A percentile compares a stretch with the other conserved stretches of the same genome.
Evolutionary conservation across 164 flowering plant species (phyloP).

Genomic region (Litsea cubeba): DNA sequence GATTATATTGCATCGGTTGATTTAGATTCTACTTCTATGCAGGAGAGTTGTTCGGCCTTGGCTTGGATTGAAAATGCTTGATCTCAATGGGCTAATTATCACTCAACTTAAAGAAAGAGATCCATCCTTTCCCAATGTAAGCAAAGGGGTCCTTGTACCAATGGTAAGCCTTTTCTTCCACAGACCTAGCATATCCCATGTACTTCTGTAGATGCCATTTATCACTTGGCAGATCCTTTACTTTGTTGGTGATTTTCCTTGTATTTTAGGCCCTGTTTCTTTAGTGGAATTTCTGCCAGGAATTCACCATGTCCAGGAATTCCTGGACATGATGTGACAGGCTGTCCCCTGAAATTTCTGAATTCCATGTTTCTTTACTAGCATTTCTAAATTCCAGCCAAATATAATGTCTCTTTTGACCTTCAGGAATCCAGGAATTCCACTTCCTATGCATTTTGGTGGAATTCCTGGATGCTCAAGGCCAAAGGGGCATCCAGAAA

Average conservation of each 20-base stretch:
- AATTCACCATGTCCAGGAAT: no score
- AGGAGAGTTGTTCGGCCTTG: constrained; percentile 96
- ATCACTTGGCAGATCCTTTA: neutral
- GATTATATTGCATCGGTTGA: neutral
- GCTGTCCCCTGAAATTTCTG: no score
- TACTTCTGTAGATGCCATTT: neutral
- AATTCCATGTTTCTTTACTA: no score
- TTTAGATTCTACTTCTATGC: constrained; percentile 21
- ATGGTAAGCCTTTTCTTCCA: constrained; percentile 48
- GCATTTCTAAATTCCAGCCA: no score
- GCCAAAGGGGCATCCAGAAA: no score
- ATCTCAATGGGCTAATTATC: constrained; percentile 75
- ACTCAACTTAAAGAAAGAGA: constrained; percentile 84
- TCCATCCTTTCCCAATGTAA: constrained; percentile 59
- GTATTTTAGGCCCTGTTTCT: no score
- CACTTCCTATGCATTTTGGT: no score
- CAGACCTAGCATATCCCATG: neutral
- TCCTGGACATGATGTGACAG: no score
- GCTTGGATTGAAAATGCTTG: constrained; percentile 94
- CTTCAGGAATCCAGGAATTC: no score
- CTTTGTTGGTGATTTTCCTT: neutral
- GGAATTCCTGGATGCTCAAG: no score
- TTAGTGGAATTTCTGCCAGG: no score
- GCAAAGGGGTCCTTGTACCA: constrained; percentile 74
- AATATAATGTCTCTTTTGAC: no score